These are phyloP conservation scores for Hypomontagnella monticulosa DNA, from an alignment of 495 filamentous ascomycete genomes.

Conservation along the genomic window DNA sequence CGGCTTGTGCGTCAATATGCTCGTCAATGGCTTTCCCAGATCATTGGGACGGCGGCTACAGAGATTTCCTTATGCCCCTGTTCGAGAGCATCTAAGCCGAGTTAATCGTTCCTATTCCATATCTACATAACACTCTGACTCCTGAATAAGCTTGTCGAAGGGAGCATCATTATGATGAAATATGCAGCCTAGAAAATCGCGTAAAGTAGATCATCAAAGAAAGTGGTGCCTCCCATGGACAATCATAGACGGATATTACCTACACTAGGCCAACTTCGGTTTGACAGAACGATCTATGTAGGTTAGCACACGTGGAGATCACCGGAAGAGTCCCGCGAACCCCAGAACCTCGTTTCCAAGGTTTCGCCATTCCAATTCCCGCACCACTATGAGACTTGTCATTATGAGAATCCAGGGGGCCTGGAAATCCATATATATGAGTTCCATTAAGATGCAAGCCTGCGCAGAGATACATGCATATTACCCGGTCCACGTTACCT, in stretches of 20 bases:
- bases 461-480: constrained; percentile 13
- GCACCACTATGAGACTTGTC: constrained; percentile 9
- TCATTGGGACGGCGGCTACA: constrained; percentile 35
- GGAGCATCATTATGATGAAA: constrained; percentile 32
- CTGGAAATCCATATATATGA: neutral
- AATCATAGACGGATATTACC: constrained; percentile 31
- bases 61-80: constrained; percentile 18
- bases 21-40: constrained; percentile 31
- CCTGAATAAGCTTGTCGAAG: constrained; percentile 19
- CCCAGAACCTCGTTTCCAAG: constrained; percentile 35
- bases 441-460: constrained; percentile 4
- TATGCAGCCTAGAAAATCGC: constrained; percentile 18
- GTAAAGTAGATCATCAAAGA: constrained; percentile 23
- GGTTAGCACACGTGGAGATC: constrained; percentile 41
- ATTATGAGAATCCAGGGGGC: constrained; percentile 20
- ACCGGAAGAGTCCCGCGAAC: constrained; percentile 42
- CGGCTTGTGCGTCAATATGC: constrained; percentile 26
- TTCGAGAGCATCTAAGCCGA: constrained; percentile 2
- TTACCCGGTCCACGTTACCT: constrained; percentile 6
- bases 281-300: constrained; percentile 29
- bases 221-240: constrained; percentile 20
- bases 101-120: constrained; percentile 13
- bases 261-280: constrained; percentile 36
- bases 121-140: constrained; percentile 12
- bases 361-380: constrained; percentile 30